phyloP scores from a whole-genome alignment of 208 protist species.

The Trypanosoma vivax region DNA sequence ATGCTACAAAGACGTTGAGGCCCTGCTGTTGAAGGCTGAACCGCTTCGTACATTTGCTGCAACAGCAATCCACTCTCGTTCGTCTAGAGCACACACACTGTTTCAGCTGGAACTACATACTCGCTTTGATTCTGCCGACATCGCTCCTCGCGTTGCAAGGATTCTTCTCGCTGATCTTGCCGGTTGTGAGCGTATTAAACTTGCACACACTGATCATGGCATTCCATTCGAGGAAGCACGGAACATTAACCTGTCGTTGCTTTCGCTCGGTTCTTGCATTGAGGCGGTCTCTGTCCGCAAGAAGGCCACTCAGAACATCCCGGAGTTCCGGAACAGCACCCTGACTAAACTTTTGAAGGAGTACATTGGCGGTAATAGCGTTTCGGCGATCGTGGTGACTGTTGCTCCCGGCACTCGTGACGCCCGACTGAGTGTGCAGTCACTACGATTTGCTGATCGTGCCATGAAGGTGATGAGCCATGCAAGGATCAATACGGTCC shows the following conservation, averaged over 20 bases:
- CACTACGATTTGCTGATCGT: constrained; percentile 81
- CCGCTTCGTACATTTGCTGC: constrained; percentile 83
- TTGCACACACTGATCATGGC: constrained; percentile 64
- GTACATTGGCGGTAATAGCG: constrained; percentile 80
- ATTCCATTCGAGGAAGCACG: constrained; percentile 72
- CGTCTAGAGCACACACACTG: constrained; percentile 77
- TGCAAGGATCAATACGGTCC: constrained; percentile 74
- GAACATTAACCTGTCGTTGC: constrained; percentile 81
- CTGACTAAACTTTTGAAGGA: constrained; percentile 86
- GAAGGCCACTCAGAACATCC: constrained; percentile 34
- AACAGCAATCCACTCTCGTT: constrained; percentile 83
- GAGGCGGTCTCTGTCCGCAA: constrained; percentile 63
- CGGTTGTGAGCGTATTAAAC: constrained; percentile 73
- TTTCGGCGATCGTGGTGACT: constrained; percentile 76
- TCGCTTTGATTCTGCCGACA: constrained; percentile 45
- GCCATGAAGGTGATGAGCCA: constrained; percentile 78
- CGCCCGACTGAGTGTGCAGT: constrained; percentile 74
- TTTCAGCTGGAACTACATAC: constrained; percentile 74
- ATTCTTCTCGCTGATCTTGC: constrained; percentile 81
- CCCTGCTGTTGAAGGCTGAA: constrained; percentile 74
- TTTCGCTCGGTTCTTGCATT: constrained; percentile 73
- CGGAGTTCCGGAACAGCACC: constrained; percentile 79
- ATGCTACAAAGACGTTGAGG: constrained; percentile 75
- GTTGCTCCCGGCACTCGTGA: constrained; percentile 60
- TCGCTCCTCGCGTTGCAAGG: constrained; percentile 47